Evolutionary conservation across 164 flowering plant genomes (phyloP).

Genomic region (Berberis vulgaris): DNA sequence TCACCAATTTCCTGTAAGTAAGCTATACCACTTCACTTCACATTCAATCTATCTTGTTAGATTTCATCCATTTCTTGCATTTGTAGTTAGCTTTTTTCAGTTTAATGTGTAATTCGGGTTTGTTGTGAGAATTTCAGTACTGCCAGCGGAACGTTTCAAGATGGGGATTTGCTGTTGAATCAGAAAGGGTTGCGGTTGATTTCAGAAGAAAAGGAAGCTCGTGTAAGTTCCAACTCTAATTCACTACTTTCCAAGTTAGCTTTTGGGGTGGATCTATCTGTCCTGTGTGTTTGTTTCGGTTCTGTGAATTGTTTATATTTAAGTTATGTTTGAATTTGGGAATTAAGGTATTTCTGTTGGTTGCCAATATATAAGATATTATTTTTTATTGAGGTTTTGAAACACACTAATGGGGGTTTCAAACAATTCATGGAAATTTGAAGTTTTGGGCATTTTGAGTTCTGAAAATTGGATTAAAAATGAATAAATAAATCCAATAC

Average conservation of each 20-base stretch:
- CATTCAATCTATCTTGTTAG: background rate
- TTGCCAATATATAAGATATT: too few species aligned
- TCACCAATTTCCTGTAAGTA: conserved; percentile 71
- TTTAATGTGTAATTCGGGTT: background rate
- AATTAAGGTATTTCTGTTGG: too few species aligned
- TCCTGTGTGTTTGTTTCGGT: too few species aligned
- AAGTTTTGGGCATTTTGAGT: too few species aligned
- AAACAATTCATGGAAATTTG: too few species aligned
- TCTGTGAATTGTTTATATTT: too few species aligned
- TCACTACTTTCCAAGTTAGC: background rate
- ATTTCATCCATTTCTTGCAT: background rate
- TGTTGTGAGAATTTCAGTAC: conserved; percentile 38
- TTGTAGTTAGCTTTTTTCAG: background rate
- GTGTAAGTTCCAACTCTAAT: conserved; percentile 28
- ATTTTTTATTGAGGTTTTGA: too few species aligned
- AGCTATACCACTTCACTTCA: background rate
- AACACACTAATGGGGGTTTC: too few species aligned
- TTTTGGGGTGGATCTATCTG: background rate
- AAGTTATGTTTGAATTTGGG: too few species aligned
- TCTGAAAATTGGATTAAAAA: too few species aligned
- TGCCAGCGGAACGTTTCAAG: conserved; percentile 97
- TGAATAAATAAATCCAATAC: too few species aligned
- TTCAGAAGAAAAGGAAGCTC: conserved; percentile 58
- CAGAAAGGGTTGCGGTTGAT: conserved; percentile 81
- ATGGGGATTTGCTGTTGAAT: conserved; percentile 87